A percentile compares a stretch with the other conserved stretches of the same genome.
These are phyloP conservation scores for Fusarium devonianum DNA, from an alignment of 2,329 filamentous ascomycete genomes.

Conservation along the genomic window DNA sequence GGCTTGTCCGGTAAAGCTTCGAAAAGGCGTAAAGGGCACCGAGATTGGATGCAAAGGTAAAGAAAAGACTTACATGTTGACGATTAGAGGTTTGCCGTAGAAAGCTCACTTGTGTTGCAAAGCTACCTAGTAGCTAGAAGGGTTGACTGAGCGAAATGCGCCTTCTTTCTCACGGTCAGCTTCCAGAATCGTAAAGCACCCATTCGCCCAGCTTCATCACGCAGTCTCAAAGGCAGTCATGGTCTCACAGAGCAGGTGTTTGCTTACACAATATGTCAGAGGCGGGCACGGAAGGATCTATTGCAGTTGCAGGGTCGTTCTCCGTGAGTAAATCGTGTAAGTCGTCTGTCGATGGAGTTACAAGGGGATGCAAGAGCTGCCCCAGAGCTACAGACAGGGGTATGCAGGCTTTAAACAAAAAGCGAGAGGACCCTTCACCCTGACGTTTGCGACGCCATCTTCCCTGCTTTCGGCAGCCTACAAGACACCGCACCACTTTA, in stretches of 20 bases:
- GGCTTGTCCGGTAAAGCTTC: neutral
- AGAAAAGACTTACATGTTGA: slow-evolving; percentile 39
- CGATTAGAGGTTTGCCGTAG: slow-evolving; percentile 1
- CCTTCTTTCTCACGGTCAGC: slow-evolving; percentile 33
- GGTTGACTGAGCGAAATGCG: slow-evolving; percentile 4
- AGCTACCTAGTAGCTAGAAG: slow-evolving; percentile 8
- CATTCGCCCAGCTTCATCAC: neutral
- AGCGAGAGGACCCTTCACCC: slow-evolving; percentile 5
- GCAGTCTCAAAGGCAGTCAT: too few relatives aligned
- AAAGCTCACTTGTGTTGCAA: neutral
- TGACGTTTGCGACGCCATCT: slow-evolving; percentile 38
- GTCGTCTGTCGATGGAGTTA: slow-evolving; percentile 22
- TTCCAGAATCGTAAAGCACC: too few relatives aligned
- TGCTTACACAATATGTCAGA: slow-evolving; percentile 23
- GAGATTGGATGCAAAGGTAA: slow-evolving; percentile 5
- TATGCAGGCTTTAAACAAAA: slow-evolving; percentile 36
- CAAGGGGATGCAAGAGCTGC: slow-evolving; percentile 27
- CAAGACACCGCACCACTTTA: slow-evolving; percentile 7
- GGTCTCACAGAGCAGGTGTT: neutral
- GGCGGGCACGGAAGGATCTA: slow-evolving; percentile 13
- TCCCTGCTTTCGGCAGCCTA: slow-evolving; percentile 33
- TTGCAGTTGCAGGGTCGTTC: slow-evolving; percentile 19
- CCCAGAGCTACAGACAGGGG: slow-evolving; percentile 27
- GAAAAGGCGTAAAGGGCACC: neutral
- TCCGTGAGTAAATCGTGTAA: slow-evolving; percentile 17